Conservation (phyloP, 352 stramenopile species). For the Pythium myriotylum region DNA sequence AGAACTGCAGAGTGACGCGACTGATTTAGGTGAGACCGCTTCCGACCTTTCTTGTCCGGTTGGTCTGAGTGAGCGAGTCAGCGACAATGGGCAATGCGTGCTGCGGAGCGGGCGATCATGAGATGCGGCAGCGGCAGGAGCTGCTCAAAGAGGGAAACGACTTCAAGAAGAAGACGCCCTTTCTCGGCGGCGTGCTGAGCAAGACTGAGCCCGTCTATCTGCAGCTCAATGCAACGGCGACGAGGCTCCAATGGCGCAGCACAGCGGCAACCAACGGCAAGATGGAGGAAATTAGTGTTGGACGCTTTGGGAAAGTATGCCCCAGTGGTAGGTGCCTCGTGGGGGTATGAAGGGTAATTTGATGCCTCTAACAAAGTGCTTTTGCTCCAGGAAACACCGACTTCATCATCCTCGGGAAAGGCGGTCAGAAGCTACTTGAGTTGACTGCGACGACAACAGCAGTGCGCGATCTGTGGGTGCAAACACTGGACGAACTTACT, state of each 20-base stretch:
- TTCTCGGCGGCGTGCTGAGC: slow-evolving; percentile 63
- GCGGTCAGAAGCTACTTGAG: slow-evolving; percentile 69
- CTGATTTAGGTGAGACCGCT: not conserved
- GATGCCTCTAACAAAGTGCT: not conserved
- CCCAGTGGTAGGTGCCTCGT: slow-evolving; percentile 36
- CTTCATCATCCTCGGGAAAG: slow-evolving; percentile 49
- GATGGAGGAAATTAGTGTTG: slow-evolving; percentile 54
- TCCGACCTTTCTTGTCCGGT: slow-evolving; percentile 9
- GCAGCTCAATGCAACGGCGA: slow-evolving; percentile 53
- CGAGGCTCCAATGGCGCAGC: slow-evolving; percentile 47
- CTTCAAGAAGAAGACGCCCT: slow-evolving; percentile 74
- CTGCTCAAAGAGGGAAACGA: slow-evolving; percentile 67
- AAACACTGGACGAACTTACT: slow-evolving; percentile 72
- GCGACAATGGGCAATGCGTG: slow-evolving; percentile 71
- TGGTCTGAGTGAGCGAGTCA: not conserved
- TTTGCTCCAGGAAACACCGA: slow-evolving; percentile 25
- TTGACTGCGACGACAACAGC: slow-evolving; percentile 42
- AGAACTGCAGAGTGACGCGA: not conserved
- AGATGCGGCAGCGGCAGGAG: slow-evolving; percentile 63
- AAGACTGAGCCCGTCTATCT: slow-evolving; percentile 60
- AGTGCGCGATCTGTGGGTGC: slow-evolving; percentile 63
- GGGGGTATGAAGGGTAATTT: not conserved
- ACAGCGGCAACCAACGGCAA: slow-evolving; percentile 37
- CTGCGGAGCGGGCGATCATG: slow-evolving; percentile 53
- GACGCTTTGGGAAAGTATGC: slow-evolving; percentile 58